Evolutionary conservation across 768 basidiomycete genomes (phyloP), one percentile per base, ranked within the genome.

Genomic region (Pluteus cervinus): DNA sequence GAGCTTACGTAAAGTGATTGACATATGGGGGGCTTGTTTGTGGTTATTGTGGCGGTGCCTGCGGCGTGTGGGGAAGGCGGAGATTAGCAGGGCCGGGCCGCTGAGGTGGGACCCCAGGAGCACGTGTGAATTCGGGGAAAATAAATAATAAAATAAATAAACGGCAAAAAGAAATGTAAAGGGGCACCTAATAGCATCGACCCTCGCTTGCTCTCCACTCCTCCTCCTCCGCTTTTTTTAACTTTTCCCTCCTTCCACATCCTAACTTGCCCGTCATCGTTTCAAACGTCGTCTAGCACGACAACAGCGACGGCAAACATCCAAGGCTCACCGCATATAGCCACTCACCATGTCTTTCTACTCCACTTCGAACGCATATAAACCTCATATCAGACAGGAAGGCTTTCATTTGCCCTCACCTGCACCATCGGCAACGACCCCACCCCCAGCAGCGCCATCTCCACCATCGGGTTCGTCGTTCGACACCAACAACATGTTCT

Each of bases 341-440:
- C n/a, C n/a, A 28, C 9, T 32, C 24, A 22, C 41, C 23, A 63
- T 63, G 61, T 60, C 62, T 48, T 67, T 62, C 58, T 66, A 63
- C 55, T 58, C 54, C 30, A 16, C 30, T 14, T 46, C 51, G 55
- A 41, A 53, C 37, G 47, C 63, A 26, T 74, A 73, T 65, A 76
- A 76, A 51, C 71, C 76, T 11, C 74, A 75, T 45, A 53, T 85
- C 46, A 66, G 82, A 42, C 78, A 82, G 52, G 79, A 86, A 61
- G 85, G 86, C 49, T 87, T 87, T 56, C 79, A 83, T 44, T 56
- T 79, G 24, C 72, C 76, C 15, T 66, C 66, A 32, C 68, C 75
- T 16, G 54, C 65, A 7, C 54, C 61, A 34, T 47, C 47, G 34
- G 24, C 42, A 42, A 22, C 41, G 41, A 36, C 46, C 53, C 47